A percentile compares a stretch with the other conserved stretches of the same genome.
These are phyloP conservation scores for Candida labiduridarum DNA, from an alignment of 1,139 yeast species.

Conservation along the genomic window DNA sequence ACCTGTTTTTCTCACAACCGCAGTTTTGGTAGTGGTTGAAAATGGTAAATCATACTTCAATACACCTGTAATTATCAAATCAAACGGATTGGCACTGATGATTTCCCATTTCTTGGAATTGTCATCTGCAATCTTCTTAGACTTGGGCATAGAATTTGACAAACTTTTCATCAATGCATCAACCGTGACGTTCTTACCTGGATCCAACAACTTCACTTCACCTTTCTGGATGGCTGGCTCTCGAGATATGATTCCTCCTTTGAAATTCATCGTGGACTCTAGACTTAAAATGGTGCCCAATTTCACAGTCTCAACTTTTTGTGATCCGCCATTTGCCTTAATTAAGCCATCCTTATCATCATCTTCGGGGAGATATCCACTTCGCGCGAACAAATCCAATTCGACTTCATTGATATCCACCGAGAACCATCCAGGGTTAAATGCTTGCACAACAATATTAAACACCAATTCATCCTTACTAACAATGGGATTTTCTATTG, in stretches of 20 bases:
- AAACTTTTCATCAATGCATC: slow-evolving; percentile 10
- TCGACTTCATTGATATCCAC: slow-evolving; percentile 69
- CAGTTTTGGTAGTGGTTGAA: slow-evolving; percentile 53
- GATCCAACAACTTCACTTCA: slow-evolving; percentile 70
- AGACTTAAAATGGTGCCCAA: slow-evolving; percentile 69
- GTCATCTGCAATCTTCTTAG: slow-evolving; percentile 28
- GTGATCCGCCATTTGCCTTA: slow-evolving; percentile 11
- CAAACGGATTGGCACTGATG: slow-evolving; percentile 81
- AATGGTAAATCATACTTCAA: slow-evolving; percentile 77
- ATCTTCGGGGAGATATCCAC: slow-evolving; percentile 49
- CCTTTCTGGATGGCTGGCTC: slow-evolving; percentile 60
- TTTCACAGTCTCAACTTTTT: slow-evolving; percentile 64
- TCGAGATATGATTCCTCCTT: slow-evolving; percentile 76
- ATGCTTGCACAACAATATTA: slow-evolving; percentile 74
- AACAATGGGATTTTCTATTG: slow-evolving; percentile 71
- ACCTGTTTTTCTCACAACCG: slow-evolving; percentile 63
- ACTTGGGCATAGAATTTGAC: not conserved
- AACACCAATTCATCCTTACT: slow-evolving; percentile 85
- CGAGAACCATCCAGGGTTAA: slow-evolving; percentile 84
- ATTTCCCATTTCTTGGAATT: slow-evolving; percentile 70
- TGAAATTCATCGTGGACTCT: slow-evolving; percentile 74
- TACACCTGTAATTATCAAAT: slow-evolving; percentile 80
- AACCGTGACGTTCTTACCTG: slow-evolving; percentile 65
- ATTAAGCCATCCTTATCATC: slow-evolving; percentile 9
- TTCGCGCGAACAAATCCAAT: slow-evolving; percentile 84